Evolutionary conservation across 1,139 yeast species (phyloP).

Genomic region (Lodderomyces beijingensis): DNA sequence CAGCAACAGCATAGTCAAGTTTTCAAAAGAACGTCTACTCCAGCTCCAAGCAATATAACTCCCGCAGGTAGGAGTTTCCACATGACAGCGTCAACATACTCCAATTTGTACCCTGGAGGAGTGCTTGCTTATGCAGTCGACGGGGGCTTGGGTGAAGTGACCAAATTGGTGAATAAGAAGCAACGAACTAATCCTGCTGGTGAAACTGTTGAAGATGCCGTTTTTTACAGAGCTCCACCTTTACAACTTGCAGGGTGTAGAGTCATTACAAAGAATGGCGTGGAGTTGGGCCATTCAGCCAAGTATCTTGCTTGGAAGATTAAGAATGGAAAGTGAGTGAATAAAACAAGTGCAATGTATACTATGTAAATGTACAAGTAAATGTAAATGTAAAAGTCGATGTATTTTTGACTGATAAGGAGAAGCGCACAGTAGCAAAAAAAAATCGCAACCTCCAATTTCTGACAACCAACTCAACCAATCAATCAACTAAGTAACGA

Average conservation of each 20-base stretch:
- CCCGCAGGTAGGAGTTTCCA: conserved; percentile 22
- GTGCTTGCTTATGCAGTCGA: conserved; percentile 35
- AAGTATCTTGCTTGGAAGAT: conserved; percentile 65
- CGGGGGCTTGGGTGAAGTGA: conserved; percentile 18
- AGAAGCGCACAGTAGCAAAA: too few species aligned
- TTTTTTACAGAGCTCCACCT: conserved; percentile 86
- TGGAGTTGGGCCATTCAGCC: conserved; percentile 61
- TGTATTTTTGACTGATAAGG: too few species aligned
- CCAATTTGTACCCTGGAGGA: conserved; percentile 39
- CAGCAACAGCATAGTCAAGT: conserved; percentile 19
- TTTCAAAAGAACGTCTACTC: conserved; percentile 20
- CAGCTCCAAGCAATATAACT: conserved; percentile 19
- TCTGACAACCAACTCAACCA: too few species aligned
- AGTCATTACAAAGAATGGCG: conserved; percentile 26
- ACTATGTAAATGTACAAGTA: neutral
- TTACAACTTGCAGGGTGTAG: conserved; percentile 47
- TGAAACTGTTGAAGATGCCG: conserved; percentile 34
- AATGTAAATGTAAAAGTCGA: too few species aligned
- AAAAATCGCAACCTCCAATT: too few species aligned
- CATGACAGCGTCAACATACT: conserved; percentile 32
- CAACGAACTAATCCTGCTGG: conserved; percentile 18
- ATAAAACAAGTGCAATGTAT: neutral
- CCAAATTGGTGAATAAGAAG: conserved; percentile 21
- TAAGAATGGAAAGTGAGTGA: conserved; percentile 1
- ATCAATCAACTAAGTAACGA: too few species aligned